phyloP scores from a whole-genome alignment of 371 early-diverging fungal genomes.

The Cokeromyces recurvatus region DNA sequence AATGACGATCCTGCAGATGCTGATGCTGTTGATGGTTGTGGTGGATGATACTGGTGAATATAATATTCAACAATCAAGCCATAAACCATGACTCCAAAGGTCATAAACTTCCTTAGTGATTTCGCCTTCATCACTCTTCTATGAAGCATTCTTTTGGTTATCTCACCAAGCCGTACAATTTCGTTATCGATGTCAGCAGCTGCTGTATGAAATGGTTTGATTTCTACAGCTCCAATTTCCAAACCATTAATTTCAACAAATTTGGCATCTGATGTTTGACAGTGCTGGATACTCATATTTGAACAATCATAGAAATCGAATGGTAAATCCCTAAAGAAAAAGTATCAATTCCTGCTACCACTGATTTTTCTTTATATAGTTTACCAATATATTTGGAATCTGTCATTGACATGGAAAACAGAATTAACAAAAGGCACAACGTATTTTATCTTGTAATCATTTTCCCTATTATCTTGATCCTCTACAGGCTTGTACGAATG shows the following conservation, averaged over 20 bases:
- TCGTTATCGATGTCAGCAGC: constrained; percentile 4
- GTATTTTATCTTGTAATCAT: constrained; percentile 65
- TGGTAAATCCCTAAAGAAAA: constrained; percentile 4
- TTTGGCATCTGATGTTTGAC: constrained; percentile 11
- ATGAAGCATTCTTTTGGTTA: constrained; percentile 13
- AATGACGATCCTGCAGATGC: too few species aligned
- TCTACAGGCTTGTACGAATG: not conserved
- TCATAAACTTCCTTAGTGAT: constrained; percentile 5
- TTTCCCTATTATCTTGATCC: constrained; percentile 1
- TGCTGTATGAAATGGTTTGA: constrained; percentile 9
- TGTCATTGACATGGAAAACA: constrained; percentile 10
- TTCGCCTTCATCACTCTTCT: constrained; percentile 7
- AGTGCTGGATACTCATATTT: constrained; percentile 7
- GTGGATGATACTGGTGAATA: constrained; percentile 7
- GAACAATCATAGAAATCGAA: constrained; percentile 7
- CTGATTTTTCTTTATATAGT: too few species aligned
- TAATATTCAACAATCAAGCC: constrained; percentile 9
- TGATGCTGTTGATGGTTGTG: constrained; percentile 1
- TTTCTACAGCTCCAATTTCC: constrained; percentile 11
- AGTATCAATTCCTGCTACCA: constrained; percentile 5
- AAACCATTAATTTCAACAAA: constrained; percentile 7
- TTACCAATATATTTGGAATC: constrained; percentile 8
- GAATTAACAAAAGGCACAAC: constrained; percentile 69
- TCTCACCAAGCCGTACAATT: constrained; percentile 6
- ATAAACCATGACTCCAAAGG: constrained; percentile 10